Evolutionary conservation across 371 early-diverging fungal genomes (phyloP), one percentile per base, ranked within the genome.

Genomic region (Phascolomyces articulosus): DNA sequence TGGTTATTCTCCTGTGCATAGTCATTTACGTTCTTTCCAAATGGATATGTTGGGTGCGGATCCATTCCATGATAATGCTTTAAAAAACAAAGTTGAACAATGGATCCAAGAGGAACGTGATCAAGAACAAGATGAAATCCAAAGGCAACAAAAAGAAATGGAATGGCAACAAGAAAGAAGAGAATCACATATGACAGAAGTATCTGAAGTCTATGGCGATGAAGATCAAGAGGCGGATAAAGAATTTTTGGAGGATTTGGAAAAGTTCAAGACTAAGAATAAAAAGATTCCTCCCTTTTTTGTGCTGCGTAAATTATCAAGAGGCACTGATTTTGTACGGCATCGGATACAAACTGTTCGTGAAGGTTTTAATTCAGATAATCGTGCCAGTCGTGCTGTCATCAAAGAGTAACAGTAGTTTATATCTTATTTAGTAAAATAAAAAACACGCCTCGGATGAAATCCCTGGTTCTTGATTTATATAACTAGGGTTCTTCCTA

Each of bases 31-130:
- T 2, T 63, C 64, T 3, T 76, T 73, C 48, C 60, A 41, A 2
- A 34, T 55, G 23, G 76, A 76, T 54, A 76, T 76, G 71, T 28
- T 76, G 28, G 76, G 76, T 23, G 76, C 73, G 2, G 70, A 76
- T 60, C 76, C 73, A 9, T 76, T 76, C 60, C 64, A 72, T 38
- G 70, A 73, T 13, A 66, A 73, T 15, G 55, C 68, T n/a, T 41
- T 58, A 18, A 28, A 47, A 18, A 41, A 29, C 13, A 70, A 72
- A 38, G 62, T 55, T 8, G 60, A 69, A 34, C 63, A 70, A 34
- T 66, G 68, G 68, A 58, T 70, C 11, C 48, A 64, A 26, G 64
- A 66, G 40, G 66, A 70, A 20, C 53, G 60, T n/a, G 65, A 38
- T 15, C 55, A 58, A 26, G 47, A 60, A 26, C 31, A 56, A 31